Percentiles rank a stretch among this genome's conserved stretches.
Conservation (phyloP, 2,329 filamentous ascomycete species). For the Passalora sequoiae region DNA sequence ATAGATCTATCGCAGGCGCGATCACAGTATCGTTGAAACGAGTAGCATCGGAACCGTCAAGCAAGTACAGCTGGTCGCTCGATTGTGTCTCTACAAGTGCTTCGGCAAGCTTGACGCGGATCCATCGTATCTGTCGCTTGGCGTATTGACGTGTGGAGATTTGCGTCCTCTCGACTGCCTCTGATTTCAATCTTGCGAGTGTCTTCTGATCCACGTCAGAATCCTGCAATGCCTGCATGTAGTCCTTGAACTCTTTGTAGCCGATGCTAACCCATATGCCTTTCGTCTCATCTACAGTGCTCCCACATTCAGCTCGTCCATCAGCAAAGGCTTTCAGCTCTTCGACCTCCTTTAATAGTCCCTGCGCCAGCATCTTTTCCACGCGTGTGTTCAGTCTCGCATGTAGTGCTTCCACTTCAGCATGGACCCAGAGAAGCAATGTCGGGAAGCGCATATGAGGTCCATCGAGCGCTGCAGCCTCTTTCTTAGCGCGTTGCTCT, state of each 20-base stretch:
- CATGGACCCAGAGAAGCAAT: constrained; percentile 82
- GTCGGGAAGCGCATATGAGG: constrained; percentile 49
- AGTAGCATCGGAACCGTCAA: constrained; percentile 69
- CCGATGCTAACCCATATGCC: constrained; percentile 98
- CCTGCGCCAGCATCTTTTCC: constrained; percentile 71
- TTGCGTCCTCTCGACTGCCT: constrained; percentile 70
- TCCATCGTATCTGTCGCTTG: constrained; percentile 79
- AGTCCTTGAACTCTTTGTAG: constrained; percentile 82
- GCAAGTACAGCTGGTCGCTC: constrained; percentile 59
- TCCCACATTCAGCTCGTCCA: constrained; percentile 40
- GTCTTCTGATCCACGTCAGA: constrained; percentile 34
- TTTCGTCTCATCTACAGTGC: constrained; percentile 62
- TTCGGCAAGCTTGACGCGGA: constrained; percentile 72
- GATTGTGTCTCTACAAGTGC: constrained; percentile 53
- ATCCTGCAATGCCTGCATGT: constrained; percentile 44
- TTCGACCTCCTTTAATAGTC: constrained; percentile 59
- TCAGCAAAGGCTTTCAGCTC: constrained; percentile 48
- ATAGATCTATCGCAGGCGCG: constrained; percentile 58
- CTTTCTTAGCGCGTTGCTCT: constrained; percentile 52
- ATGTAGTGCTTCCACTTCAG: constrained; percentile 62
- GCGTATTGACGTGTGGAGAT: constrained; percentile 83
- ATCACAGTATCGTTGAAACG: constrained; percentile 62
- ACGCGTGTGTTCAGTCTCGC: constrained; percentile 70
- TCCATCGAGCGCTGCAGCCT: constrained; percentile 11
- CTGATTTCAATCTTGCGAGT: constrained; percentile 52